Evolutionary conservation across 768 basidiomycete genomes (phyloP), one percentile per base, ranked within the genome.

Genomic region (Kwoniella dendrophila): DNA sequence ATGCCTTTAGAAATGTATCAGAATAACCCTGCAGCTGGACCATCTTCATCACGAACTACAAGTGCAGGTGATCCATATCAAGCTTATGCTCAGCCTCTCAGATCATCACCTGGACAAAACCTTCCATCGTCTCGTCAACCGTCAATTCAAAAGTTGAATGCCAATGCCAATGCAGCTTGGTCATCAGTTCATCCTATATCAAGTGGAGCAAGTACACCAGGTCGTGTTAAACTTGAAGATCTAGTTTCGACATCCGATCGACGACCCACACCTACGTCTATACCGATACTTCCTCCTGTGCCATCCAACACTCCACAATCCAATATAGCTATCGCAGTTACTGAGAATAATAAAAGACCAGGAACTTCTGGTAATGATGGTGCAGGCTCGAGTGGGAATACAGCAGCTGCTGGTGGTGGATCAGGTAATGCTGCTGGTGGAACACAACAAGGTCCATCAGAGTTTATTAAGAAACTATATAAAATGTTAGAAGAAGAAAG

Each of bases 401-500:
- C 8, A 29, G 51, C 38, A 1, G 53, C 29, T 22, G 47, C 43
- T 26, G 45, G 43, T 22, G 49, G 65, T 5, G n/a, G n/a, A n/a
- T n/a, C n/a, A n/a, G n/a, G n/a, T n/a, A n/a, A n/a, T n/a, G n/a
- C n/a, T n/a, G n/a, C n/a, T n/a, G n/a, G n/a, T n/a, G n/a, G n/a
- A n/a, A n/a, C n/a, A n/a, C 59, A 64, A 36, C 52, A 67, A 29
- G 69, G 67, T 14, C 62, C 71, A 40, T 74, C 73, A 32, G 75
- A 76, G 22, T 76, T 76, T 53, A 74, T 76, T 61, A 76, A 76
- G 62, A 76, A 76, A 61, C 56, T 76, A 29, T 76, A 71, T 58
- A 74, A 70, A 59, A 74, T 76, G 73, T 54, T 76, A 34, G 72
- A 74, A 45, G 75, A 74, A 41, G 72, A 74, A 34, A 62, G 55